Evolutionary conservation across 768 basidiomycete species (phyloP).

Genomic region (Mycena floridula): DNA sequence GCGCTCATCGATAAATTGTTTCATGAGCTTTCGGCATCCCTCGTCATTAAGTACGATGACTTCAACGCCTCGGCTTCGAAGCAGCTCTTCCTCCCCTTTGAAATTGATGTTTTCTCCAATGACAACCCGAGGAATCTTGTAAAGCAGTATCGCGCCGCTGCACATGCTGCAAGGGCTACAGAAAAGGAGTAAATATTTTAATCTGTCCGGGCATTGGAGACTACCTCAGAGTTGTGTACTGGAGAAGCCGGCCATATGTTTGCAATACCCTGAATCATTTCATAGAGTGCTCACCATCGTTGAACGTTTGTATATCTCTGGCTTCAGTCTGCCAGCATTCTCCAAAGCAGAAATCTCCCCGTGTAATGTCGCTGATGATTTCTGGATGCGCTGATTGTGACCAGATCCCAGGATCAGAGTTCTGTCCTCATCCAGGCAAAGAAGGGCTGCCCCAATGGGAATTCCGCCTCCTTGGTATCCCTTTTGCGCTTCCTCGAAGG

Average conservation of each 20-base stretch:
- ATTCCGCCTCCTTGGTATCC: constrained; percentile 49
- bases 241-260: background rate
- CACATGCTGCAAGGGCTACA: constrained; percentile 62
- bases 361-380: constrained; percentile 26
- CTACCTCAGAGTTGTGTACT: constrained; percentile 34
- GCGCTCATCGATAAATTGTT: constrained; percentile 50
- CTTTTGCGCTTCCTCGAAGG: constrained; percentile 35
- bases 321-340: constrained; percentile 42
- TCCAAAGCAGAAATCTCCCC: constrained; percentile 36
- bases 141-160: constrained; percentile 54
- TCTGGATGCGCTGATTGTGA: constrained; percentile 31
- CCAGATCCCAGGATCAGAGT: constrained; percentile 23
- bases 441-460: constrained; percentile 53
- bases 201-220: background rate
- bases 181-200: constrained; percentile 2
- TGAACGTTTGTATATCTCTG: constrained; percentile 36
- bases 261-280: background rate
- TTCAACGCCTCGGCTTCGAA: no score
- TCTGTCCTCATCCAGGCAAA: constrained; percentile 8
- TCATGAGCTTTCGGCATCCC: constrained; percentile 46
- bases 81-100: constrained; percentile 46
- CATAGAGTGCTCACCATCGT: constrained; percentile 38
- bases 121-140: constrained; percentile 59
- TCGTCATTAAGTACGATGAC: no score
- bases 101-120: constrained; percentile 50